Evolutionary conservation across 2,329 filamentous ascomycete species (phyloP).

Genomic region (Paecilomyces sp.): DNA sequence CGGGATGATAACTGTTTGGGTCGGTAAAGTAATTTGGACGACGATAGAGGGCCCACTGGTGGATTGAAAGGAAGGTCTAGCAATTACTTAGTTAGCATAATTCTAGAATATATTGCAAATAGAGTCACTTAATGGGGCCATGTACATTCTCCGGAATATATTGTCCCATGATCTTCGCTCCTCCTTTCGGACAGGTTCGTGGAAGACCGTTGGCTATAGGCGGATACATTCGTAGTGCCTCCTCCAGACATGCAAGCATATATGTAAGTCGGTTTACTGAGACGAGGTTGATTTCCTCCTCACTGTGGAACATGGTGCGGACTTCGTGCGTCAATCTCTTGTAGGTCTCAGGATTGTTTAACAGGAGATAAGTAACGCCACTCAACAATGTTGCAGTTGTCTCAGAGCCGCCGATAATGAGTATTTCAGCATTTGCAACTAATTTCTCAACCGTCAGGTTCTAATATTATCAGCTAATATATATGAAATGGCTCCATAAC

Average conservation of each 20-base stretch:
- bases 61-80: conserved; percentile 37
- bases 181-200: conserved; percentile 11
- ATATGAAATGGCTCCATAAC: not conserved
- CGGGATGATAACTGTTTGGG: conserved; percentile 40
- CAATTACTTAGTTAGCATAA: not conserved
- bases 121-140: not conserved
- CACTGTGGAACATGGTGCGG: conserved; percentile 25
- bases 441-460: conserved; percentile 20
- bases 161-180: conserved; percentile 13
- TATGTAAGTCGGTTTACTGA: conserved; percentile 27
- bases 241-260: conserved; percentile 36
- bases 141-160: conserved; percentile 14
- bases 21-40: conserved; percentile 39
- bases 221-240: conserved; percentile 38
- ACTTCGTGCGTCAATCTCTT: conserved; percentile 33
- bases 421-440: conserved; percentile 20
- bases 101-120: not conserved
- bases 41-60: conserved; percentile 41
- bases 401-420: conserved; percentile 38
- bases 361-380: conserved; percentile 36
- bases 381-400: conserved; percentile 40
- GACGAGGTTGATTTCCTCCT: conserved; percentile 33
- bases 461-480: not conserved
- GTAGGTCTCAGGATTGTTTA: conserved; percentile 23
- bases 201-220: conserved; percentile 18